A percentile compares a stretch with the other conserved stretches of the same genome.
These are phyloP conservation scores for Cicer pinnatifidum DNA, from an alignment of 306 rosid species.

Conservation along the genomic window DNA sequence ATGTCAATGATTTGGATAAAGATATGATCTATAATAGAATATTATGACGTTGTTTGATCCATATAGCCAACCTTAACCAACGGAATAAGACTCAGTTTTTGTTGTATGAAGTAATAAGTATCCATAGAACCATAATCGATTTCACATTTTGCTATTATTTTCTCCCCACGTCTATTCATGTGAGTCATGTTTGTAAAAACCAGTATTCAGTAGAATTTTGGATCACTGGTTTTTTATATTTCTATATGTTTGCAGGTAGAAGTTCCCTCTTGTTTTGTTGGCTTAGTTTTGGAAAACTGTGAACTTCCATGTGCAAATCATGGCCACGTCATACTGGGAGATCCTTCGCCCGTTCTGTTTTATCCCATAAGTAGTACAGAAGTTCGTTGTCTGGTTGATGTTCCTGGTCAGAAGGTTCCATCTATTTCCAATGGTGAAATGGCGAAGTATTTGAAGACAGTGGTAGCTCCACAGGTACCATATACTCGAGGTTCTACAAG, in stretches of 20 bases:
- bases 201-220: slow-evolving; percentile 25
- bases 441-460: slow-evolving; percentile 79
- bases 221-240: slow-evolving; percentile 17
- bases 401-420: slow-evolving; percentile 94
- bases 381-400: slow-evolving; percentile 94
- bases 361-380: slow-evolving; percentile 91
- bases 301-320: slow-evolving; percentile 86
- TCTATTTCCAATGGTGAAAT: slow-evolving; percentile 93
- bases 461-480: slow-evolving; percentile 87
- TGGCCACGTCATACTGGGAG: slow-evolving; percentile 87
- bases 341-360: slow-evolving; percentile 93
- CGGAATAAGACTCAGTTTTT: not conserved
- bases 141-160: slow-evolving; percentile 11
- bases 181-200: not conserved
- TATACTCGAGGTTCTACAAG: not conserved
- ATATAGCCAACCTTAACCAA: not conserved
- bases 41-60: not conserved
- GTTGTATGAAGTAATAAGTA: slow-evolving; percentile 3
- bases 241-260: slow-evolving; percentile 69
- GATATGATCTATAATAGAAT: not conserved
- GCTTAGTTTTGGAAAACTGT: slow-evolving; percentile 84
- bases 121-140: not conserved
- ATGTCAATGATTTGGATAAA: not conserved
- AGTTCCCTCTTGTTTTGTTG: slow-evolving; percentile 92
- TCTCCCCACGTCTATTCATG: not conserved